Evolutionary conservation across 805 yeast genomes (phyloP).

Genomic region (Candida odintsovae): DNA sequence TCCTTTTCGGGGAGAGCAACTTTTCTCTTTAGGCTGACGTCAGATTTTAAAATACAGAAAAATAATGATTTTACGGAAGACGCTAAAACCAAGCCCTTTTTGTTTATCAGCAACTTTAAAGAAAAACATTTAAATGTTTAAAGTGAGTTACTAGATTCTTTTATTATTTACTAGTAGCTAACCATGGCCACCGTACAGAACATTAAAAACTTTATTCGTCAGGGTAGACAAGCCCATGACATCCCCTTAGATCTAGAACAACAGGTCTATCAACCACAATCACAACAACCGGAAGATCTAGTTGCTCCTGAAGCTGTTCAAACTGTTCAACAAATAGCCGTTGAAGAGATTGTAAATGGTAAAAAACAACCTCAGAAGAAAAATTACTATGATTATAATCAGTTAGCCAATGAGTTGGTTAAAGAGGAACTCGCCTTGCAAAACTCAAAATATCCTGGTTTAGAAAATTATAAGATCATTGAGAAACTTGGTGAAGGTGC

Average conservation of each 20-base stretch:
- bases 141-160: neutral
- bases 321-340: neutral
- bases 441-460: slow-evolving; percentile 20
- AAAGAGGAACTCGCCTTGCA: slow-evolving; percentile 19
- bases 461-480: slow-evolving; percentile 26
- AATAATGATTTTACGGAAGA: neutral
- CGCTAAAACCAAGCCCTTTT: neutral
- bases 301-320: neutral
- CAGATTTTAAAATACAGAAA: neutral
- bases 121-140: slow-evolving; percentile 1
- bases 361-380: neutral
- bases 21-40: neutral
- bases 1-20: neutral
- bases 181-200: slow-evolving; percentile 22
- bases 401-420: slow-evolving; percentile 22
- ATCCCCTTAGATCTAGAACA: neutral
- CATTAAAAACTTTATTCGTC: slow-evolving; percentile 37
- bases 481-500: slow-evolving; percentile 78
- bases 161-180: neutral
- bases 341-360: neutral
- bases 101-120: neutral
- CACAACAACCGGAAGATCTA: neutral
- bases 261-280: neutral
- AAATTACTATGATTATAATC: slow-evolving; percentile 20
- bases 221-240: slow-evolving; percentile 34